Conservation (phyloP, 805 yeast species). For the Peterozyma toletana region DNA sequence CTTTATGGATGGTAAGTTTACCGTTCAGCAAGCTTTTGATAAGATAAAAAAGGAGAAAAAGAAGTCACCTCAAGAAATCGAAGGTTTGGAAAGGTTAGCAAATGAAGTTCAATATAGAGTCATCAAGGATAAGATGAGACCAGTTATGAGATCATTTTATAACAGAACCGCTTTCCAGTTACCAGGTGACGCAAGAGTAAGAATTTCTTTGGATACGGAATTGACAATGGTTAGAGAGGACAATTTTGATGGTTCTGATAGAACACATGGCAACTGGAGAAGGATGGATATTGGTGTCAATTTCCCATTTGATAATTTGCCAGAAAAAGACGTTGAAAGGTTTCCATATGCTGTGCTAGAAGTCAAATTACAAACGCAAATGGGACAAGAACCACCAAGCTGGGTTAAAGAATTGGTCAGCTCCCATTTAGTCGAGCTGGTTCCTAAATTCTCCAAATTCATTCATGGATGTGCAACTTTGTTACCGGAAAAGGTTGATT, state of each 20-base stretch:
- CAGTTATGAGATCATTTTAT: constrained; percentile 93
- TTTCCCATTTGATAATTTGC: constrained; percentile 85
- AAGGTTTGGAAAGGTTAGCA: constrained; percentile 86
- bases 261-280: constrained; percentile 95
- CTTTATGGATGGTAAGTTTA: constrained; percentile 74
- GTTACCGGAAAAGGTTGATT: constrained; percentile 72
- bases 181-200: constrained; percentile 98
- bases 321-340: constrained; percentile 79
- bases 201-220: constrained; percentile 96
- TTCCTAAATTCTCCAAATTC: constrained; percentile 95
- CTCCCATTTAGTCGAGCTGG: constrained; percentile 94
- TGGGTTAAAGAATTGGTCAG: constrained; percentile 94
- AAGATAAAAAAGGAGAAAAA: constrained; percentile 91
- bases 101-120: constrained; percentile 89
- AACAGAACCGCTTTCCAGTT: constrained; percentile 98
- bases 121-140: constrained; percentile 76
- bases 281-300: constrained; percentile 98
- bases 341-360: constrained; percentile 98
- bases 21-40: constrained; percentile 85
- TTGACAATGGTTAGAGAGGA: constrained; percentile 97
- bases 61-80: constrained; percentile 81
- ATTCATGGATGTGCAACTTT: constrained; percentile 95
- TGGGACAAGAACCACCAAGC: constrained; percentile 98
- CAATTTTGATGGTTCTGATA: constrained; percentile 85
- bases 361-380: constrained; percentile 93